Base-by-base conservation (phyloP, 1,284 basidiomycete genomes). In the Tausonia pullulans region DNA sequence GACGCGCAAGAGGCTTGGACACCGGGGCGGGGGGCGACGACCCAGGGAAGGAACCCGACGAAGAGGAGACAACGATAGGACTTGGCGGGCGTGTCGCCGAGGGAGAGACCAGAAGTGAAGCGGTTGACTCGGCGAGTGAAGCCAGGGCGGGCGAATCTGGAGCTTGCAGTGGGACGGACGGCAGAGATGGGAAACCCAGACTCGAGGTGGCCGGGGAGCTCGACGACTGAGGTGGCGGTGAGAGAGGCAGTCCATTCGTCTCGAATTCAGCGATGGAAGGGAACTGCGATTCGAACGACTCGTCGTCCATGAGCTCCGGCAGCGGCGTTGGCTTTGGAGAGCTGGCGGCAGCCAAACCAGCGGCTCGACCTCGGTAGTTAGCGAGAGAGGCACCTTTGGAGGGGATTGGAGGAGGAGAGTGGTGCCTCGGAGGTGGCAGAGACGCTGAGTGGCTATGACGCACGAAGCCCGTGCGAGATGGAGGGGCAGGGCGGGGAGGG, bases 181-280 rank as follows among this genome's bases (percentile, higher is more conserved):
- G 27, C 27, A 27, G 27, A 27, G 27, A 27, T 27, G 27, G 27
- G 27, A 27, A 27, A 27, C 27, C 27, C 27, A 27, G 1, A 27
- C 27, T 27, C 27, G 27, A 27, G 27, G 27, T 27, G 27, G 27
- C 27, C 27, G 27, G 27, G 27, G 27, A 27, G 27, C 27, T 27
- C 27, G 27, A 27, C 27, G 27, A 27, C 27, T 27, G 27, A 27
- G 27, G 27, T 27, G 27, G 27, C 27, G 27, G 27, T 27, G 27
- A 27, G 27, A 27, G 27, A 27, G 27, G 27, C 27, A 27, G 27
- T 27, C 27, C 27, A 27, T 27, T 27, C 27, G 61, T 50, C 58
- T 65, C 64, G 48, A 65, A 65, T 43, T 65, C 64, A 6, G 53
- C 62, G 2, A 65, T 53, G 40, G 53, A 58, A 8, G 64, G 64